These are phyloP conservation scores for Hirsutella thompsonii DNA, from an alignment of 2,329 filamentous ascomycete species.

Conservation along the genomic window DNA sequence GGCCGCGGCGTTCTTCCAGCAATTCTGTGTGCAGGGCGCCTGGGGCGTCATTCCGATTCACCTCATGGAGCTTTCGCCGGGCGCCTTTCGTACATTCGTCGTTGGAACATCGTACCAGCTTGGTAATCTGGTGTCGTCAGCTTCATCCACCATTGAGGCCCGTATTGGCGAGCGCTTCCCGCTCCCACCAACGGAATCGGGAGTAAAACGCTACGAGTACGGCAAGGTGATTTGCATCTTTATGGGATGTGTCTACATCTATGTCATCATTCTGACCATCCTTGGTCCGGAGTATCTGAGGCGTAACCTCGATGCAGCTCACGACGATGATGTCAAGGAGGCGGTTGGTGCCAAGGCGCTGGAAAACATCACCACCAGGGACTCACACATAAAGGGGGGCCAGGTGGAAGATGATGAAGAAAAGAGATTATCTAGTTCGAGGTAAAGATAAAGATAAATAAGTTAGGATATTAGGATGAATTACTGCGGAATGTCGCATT, in stretches of 20 bases:
- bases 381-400: no score
- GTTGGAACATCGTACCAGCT: constrained; percentile 66
- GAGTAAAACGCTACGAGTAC: constrained; percentile 51
- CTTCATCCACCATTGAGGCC: constrained; percentile 63
- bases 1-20: constrained; percentile 73
- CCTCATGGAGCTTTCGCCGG: constrained; percentile 63
- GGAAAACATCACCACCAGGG: no score
- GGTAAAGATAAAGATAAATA: no score
- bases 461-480: no score
- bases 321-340: constrained; percentile 34
- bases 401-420: no score
- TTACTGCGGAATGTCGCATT: no score
- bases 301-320: constrained; percentile 35
- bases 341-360: constrained; percentile 25
- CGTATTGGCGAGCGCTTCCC: constrained; percentile 65
- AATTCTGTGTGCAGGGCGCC: constrained; percentile 66
- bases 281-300: constrained; percentile 45
- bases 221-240: constrained; percentile 83
- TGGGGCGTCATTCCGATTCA: constrained; percentile 71
- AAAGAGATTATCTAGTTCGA: no score
- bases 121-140: constrained; percentile 59
- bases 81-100: constrained; percentile 60
- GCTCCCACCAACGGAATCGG: constrained; percentile 40
- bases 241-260: constrained; percentile 69
- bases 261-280: constrained; percentile 47